Percentiles rank a stretch among this genome's conserved stretches.
Conservation (phyloP, 805 yeast species). For the Candida sphagnicola region DNA sequence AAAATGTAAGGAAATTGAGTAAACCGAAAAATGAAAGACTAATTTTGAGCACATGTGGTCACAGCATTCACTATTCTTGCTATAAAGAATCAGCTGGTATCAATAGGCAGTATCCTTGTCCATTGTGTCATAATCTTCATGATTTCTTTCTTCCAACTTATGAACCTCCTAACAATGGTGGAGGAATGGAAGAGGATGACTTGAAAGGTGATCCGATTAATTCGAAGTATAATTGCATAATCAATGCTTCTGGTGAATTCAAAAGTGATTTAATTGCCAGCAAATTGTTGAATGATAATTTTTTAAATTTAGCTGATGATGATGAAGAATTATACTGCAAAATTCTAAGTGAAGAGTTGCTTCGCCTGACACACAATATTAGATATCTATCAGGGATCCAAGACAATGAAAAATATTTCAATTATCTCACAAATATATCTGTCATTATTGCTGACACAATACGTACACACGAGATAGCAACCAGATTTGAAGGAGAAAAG, state of each 20-base stretch:
- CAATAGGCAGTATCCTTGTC: slow-evolving; percentile 37
- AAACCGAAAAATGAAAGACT: slow-evolving; percentile 14
- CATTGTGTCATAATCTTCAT: slow-evolving; percentile 45
- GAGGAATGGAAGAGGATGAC: slow-evolving; percentile 9
- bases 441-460: slow-evolving; percentile 45
- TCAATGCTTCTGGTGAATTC: slow-evolving; percentile 15
- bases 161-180: slow-evolving; percentile 19
- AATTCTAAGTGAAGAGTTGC: slow-evolving; percentile 15
- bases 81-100: slow-evolving; percentile 25
- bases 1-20: slow-evolving; percentile 14
- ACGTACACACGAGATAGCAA: slow-evolving; percentile 54
- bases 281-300: slow-evolving; percentile 21
- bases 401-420: slow-evolving; percentile 14
- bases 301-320: slow-evolving; percentile 12
- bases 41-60: slow-evolving; percentile 47
- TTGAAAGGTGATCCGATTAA: slow-evolving; percentile 10
- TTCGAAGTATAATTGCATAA: slow-evolving; percentile 19
- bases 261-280: slow-evolving; percentile 24
- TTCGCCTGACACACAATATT: slow-evolving; percentile 9
- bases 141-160: slow-evolving; percentile 45
- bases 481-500: slow-evolving; percentile 43
- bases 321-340: slow-evolving; percentile 4
- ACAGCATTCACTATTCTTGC: slow-evolving; percentile 49
- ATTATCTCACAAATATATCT: slow-evolving; percentile 17
- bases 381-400: slow-evolving; percentile 8